These are phyloP conservation scores for Ilyonectria destructans DNA, from an alignment of 2,329 filamentous ascomycete species.

Conservation along the genomic window DNA sequence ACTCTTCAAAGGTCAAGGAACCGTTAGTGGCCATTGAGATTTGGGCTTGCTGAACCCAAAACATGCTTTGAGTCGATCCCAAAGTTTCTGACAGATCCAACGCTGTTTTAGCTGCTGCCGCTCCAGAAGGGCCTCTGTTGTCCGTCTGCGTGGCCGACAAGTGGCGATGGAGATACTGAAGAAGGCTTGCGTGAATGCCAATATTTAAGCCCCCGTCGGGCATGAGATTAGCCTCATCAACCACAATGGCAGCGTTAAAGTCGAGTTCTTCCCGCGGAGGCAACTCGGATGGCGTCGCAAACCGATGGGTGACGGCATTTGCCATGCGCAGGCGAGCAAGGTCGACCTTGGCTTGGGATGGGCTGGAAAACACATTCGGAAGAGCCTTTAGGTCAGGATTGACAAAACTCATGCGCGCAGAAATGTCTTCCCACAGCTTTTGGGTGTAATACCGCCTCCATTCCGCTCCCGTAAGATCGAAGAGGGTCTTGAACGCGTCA, in stretches of 20 bases:
- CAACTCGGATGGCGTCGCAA: slow-evolving; percentile 8
- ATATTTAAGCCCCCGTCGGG: slow-evolving; percentile 36
- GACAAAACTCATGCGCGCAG: slow-evolving; percentile 48
- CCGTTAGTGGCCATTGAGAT: slow-evolving; percentile 27
- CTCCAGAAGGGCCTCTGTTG: slow-evolving; percentile 15
- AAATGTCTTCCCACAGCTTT: slow-evolving; percentile 47
- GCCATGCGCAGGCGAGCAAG: slow-evolving; percentile 42
- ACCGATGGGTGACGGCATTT: slow-evolving; percentile 31
- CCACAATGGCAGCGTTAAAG: slow-evolving; percentile 40
- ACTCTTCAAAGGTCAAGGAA: slow-evolving; percentile 38
- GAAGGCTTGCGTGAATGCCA: slow-evolving; percentile 39
- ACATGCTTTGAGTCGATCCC: slow-evolving; percentile 46
- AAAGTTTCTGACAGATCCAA: slow-evolving; percentile 38
- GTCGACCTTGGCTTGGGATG: slow-evolving; percentile 36
- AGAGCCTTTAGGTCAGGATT: slow-evolving; percentile 50
- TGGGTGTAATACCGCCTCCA: slow-evolving; percentile 50
- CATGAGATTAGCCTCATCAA: slow-evolving; percentile 41
- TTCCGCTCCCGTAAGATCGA: slow-evolving; percentile 43
- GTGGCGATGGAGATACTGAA: slow-evolving; percentile 29
- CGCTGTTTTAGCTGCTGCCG: slow-evolving; percentile 28
- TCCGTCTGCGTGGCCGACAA: slow-evolving; percentile 6
- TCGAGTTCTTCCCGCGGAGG: slow-evolving; percentile 41
- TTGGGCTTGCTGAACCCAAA: slow-evolving; percentile 51
- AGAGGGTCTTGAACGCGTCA: slow-evolving; percentile 44
- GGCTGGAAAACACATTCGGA: slow-evolving; percentile 45